phyloP scores from a whole-genome alignment of 2,329 filamentous ascomycete species.

The Fusarium pseudocircinatum region DNA sequence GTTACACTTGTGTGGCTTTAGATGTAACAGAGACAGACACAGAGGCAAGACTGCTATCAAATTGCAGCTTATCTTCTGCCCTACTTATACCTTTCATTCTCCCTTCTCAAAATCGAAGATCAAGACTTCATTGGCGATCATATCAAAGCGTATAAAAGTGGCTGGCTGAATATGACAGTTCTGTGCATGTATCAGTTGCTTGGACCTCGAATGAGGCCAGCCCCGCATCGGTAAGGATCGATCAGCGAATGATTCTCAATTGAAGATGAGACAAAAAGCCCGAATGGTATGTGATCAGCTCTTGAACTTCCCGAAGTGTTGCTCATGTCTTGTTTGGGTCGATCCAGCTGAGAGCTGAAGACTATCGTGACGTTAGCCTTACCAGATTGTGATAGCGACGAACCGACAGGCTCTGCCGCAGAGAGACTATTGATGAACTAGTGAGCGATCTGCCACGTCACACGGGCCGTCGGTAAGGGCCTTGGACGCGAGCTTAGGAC shows the following conservation, averaged over 20 bases:
- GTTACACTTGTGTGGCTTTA: neutral
- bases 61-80: neutral
- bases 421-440: neutral
- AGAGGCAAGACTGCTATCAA: fast-evolving
- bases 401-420: neutral
- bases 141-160: neutral
- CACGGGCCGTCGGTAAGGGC: neutral
- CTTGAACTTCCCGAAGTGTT: neutral
- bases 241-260: neutral
- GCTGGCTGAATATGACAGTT: neutral
- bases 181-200: neutral
- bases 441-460: neutral
- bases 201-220: neutral
- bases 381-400: neutral
- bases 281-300: neutral
- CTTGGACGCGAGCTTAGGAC: neutral
- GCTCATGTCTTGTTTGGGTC: neutral
- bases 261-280: neutral
- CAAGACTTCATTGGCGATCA: neutral
- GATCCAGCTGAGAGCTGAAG: neutral
- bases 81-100: neutral
- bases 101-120: neutral
- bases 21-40: neutral
- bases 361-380: neutral
- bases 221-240: neutral